Evolutionary conservation across 805 yeast genomes (phyloP).

Genomic region (Sungouiozyma ichnusensis): DNA sequence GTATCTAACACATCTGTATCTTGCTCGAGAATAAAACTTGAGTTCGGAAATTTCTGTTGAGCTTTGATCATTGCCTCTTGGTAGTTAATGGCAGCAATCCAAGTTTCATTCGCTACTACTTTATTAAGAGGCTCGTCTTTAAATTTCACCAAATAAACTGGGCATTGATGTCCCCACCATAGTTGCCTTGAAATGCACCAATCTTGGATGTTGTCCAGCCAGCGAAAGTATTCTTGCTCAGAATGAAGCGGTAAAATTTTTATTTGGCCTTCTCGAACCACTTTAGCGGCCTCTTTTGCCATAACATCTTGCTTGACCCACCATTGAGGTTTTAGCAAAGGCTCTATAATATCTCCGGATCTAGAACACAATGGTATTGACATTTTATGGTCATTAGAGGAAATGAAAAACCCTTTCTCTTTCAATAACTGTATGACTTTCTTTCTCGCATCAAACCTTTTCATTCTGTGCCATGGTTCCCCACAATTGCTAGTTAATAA

Average conservation of each 20-base stretch:
- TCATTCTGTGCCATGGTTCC: constrained; percentile 68
- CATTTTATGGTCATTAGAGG: constrained; percentile 88
- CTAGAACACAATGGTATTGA: constrained; percentile 87
- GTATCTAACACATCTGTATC: constrained; percentile 97
- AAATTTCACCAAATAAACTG: constrained; percentile 75
- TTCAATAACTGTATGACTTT: constrained; percentile 69
- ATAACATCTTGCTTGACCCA: constrained; percentile 85
- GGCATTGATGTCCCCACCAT: constrained; percentile 98
- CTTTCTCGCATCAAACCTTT: constrained; percentile 86
- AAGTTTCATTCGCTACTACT: constrained; percentile 30
- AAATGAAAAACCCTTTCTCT: constrained; percentile 60
- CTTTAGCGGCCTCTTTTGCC: constrained; percentile 78
- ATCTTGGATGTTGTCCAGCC: constrained; percentile 93
- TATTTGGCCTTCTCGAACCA: constrained; percentile 70
- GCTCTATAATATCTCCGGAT: constrained; percentile 95
- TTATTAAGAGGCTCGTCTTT: constrained; percentile 48
- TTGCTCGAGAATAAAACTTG: constrained; percentile 65
- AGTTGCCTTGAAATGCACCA: constrained; percentile 95
- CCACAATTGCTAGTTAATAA: constrained; percentile 82
- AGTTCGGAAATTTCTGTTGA: constrained; percentile 51
- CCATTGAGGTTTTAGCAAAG: constrained; percentile 96
- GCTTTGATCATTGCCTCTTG: constrained; percentile 85
- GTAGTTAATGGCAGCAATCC: constrained; percentile 79
- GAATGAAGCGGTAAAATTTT: constrained; percentile 76
- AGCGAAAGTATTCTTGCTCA: constrained; percentile 81